Percentiles rank a stretch among this genome's conserved stretches.
These are phyloP conservation scores for Knoxdaviesia capensis DNA, from an alignment of 2,329 filamentous ascomycete genomes.

Conservation along the genomic window DNA sequence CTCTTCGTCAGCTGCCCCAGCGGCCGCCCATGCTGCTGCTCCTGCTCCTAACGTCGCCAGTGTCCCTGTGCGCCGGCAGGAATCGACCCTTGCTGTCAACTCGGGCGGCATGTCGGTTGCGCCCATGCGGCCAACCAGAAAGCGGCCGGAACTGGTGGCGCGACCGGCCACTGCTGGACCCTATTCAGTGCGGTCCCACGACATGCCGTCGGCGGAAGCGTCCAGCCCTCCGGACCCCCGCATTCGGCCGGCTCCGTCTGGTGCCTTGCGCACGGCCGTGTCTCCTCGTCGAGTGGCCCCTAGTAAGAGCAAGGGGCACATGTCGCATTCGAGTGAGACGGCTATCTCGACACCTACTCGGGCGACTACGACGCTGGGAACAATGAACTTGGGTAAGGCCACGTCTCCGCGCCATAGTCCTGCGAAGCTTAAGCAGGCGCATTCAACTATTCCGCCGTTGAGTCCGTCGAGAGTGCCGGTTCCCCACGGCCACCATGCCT, in stretches of 20 bases:
- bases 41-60: constrained; percentile 7
- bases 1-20: constrained; percentile 4
- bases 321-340: constrained; percentile 28
- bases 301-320: constrained; percentile 24
- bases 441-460: constrained; percentile 6
- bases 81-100: constrained; percentile 21
- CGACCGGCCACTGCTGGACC: constrained; percentile 45
- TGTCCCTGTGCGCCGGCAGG: constrained; percentile 15
- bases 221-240: neutral
- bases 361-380: constrained; percentile 5
- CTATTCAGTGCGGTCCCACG: constrained; percentile 39
- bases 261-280: constrained; percentile 4
- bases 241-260: too few relatives aligned
- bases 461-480: too few relatives aligned
- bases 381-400: constrained; percentile 6
- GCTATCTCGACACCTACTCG: constrained; percentile 23
- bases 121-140: constrained; percentile 39
- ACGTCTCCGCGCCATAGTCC: constrained; percentile 22
- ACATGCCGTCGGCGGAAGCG: constrained; percentile 18
- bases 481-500: too few relatives aligned
- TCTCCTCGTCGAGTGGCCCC: constrained; percentile 31
- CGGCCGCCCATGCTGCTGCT: constrained; percentile 6
- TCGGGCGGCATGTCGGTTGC: constrained; percentile 41
- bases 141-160: constrained; percentile 33
- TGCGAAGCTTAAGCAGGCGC: constrained; percentile 16